Evolutionary conservation across 2,329 filamentous ascomycete genomes (phyloP).

Genomic region (Rutstroemia sp.): DNA sequence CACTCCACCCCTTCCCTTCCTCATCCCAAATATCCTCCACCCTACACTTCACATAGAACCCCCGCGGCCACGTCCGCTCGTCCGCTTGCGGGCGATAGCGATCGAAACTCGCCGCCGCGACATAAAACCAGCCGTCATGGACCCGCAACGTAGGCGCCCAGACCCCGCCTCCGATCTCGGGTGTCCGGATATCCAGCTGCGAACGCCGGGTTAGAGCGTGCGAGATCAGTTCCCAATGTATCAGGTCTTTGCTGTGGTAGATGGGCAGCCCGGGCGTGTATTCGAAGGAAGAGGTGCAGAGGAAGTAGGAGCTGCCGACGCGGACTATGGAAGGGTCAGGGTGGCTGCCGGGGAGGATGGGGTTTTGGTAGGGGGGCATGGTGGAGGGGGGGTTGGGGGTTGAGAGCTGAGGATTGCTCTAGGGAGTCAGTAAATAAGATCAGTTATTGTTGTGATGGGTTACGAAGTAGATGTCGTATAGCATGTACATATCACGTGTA

Average conservation of each 20-base stretch:
- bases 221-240: conserved; percentile 41
- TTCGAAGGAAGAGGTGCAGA: conserved; percentile 5
- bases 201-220: conserved; percentile 31
- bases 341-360: conserved; percentile 37
- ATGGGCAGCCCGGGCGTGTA: conserved; percentile 2
- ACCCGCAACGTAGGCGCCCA: conserved; percentile 42
- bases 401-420: not conserved
- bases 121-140: conserved; percentile 37
- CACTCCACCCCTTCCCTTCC: not conserved
- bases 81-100: conserved; percentile 2
- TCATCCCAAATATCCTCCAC: not conserved
- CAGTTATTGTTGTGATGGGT: too few species aligned
- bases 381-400: not conserved
- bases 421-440: too few species aligned
- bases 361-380: conserved; percentile 32
- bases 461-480: too few species aligned
- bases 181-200: conserved; percentile 33
- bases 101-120: conserved; percentile 35
- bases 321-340: conserved; percentile 30
- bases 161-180: conserved; percentile 33
- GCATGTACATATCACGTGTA: too few species aligned
- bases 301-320: not conserved
- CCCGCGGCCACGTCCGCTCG: conserved; percentile 1
- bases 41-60: conserved; percentile 3
- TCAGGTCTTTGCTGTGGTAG: conserved; percentile 34